A percentile compares a stretch with the other conserved stretches of the same genome.
Evolutionary conservation across 306 rosid genomes (phyloP).

Genomic region (Quillaja saponaria): DNA sequence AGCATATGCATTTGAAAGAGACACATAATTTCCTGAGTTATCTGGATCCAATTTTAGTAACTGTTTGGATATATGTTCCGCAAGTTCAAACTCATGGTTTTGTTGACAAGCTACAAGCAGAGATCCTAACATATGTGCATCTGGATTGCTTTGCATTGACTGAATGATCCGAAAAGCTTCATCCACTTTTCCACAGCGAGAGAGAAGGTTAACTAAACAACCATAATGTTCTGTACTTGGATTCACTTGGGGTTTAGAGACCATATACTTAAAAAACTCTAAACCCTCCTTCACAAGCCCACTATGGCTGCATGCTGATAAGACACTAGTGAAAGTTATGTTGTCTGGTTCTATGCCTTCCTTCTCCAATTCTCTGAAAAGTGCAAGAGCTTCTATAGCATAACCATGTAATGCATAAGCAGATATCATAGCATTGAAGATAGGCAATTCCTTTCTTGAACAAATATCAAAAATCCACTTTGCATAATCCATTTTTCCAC

Average conservation of each 20-base stretch:
- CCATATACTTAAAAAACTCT: conserved; percentile 65
- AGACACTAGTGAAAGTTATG: conserved; percentile 59
- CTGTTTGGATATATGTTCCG: conserved; percentile 49
- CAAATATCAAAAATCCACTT: conserved; percentile 49
- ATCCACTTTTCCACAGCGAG: conserved; percentile 54
- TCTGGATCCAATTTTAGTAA: conserved; percentile 60
- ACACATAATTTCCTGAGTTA: conserved; percentile 79
- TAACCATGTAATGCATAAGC: conserved; percentile 72
- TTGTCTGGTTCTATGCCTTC: conserved; percentile 53
- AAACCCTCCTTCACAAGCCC: conserved; percentile 59
- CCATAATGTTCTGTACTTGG: conserved; percentile 69
- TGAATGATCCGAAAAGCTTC: conserved; percentile 60
- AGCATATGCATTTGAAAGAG: conserved; percentile 72
- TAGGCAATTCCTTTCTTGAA: conserved; percentile 49
- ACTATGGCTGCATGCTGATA: conserved; percentile 74
- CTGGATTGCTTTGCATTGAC: conserved; percentile 64
- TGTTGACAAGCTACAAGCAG: conserved; percentile 64
- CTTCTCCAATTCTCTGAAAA: conserved; percentile 45
- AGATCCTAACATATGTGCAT: conserved; percentile 73
- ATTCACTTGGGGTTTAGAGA: conserved; percentile 48
- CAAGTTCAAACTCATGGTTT: conserved; percentile 56
- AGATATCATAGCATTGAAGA: conserved; percentile 76
- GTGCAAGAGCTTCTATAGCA: conserved; percentile 58
- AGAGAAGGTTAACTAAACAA: conserved; percentile 67
- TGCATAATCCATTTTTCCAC: conserved; percentile 56